Conservation (phyloP, 2,329 filamentous ascomycete species). For the Seiridium cupressi region DNA sequence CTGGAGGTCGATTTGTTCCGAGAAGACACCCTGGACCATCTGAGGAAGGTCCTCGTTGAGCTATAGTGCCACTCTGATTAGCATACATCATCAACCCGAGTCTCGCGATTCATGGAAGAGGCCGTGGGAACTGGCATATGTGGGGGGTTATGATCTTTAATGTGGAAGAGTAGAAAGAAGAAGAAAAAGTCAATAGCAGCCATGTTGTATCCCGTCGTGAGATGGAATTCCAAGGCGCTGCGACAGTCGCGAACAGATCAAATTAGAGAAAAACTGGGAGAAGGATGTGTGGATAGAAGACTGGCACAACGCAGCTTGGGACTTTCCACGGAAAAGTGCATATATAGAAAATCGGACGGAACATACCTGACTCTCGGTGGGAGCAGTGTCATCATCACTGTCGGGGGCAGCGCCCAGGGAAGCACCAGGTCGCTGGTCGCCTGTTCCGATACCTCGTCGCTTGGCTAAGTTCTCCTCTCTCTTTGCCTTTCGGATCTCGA, state of each 20-base stretch:
- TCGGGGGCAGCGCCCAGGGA: slow-evolving; percentile 86
- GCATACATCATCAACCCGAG: background rate
- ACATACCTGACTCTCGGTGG: slow-evolving; percentile 93
- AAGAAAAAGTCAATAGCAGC: no score
- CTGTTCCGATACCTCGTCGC: slow-evolving; percentile 86
- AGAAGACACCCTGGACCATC: slow-evolving; percentile 98
- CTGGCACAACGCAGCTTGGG: background rate
- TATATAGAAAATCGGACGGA: slow-evolving; percentile 14
- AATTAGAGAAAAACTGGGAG: background rate
- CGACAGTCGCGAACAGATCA: background rate
- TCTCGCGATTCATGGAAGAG: background rate
- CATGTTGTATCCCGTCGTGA: no score
- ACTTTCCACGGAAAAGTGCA: background rate
- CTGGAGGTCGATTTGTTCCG: slow-evolving; percentile 95
- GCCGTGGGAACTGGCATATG: background rate
- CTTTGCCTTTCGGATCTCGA: slow-evolving; percentile 98
- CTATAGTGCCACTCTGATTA: slow-evolving; percentile 44
- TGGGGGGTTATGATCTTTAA: no score
- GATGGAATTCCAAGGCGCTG: no score
- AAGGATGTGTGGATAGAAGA: background rate
- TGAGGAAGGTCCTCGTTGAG: slow-evolving; percentile 96
- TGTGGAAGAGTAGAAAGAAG: no score
- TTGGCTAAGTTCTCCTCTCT: slow-evolving; percentile 99
- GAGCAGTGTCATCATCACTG: slow-evolving; percentile 94
- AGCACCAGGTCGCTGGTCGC: slow-evolving; percentile 76